phyloP scores from a whole-genome alignment of 148 eudicot genomes.

The Dianthus caryophyllus region DNA sequence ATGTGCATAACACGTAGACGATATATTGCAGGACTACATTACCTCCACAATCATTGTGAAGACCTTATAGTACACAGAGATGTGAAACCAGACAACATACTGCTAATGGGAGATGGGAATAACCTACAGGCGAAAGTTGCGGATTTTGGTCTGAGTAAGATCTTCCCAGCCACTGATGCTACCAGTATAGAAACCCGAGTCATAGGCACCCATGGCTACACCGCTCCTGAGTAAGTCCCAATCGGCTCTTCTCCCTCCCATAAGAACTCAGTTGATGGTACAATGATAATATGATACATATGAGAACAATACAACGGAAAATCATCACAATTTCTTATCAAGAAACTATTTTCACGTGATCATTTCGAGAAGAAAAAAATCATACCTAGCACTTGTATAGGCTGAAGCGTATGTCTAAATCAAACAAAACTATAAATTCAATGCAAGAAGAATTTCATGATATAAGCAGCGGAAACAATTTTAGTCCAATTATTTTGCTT shows the following conservation, averaged over 20 bases:
- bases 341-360: no score
- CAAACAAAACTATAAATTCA: no score
- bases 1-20: not conserved
- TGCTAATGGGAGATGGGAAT: conserved; percentile 15
- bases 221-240: conserved; percentile 40
- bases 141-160: conserved; percentile 39
- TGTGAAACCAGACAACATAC: conserved; percentile 32
- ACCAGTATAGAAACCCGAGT: conserved; percentile 20
- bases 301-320: no score
- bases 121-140: conserved; percentile 30
- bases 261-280: not conserved
- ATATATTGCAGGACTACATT: conserved; percentile 31
- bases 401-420: no score
- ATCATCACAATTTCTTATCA: no score
- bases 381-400: no score
- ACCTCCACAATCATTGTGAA: conserved; percentile 34
- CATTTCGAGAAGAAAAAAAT: no score
- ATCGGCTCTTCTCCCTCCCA: not conserved
- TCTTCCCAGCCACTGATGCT: conserved; percentile 23
- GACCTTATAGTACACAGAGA: conserved; percentile 35
- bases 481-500: no score
- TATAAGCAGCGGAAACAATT: no score
- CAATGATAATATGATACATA: no score
- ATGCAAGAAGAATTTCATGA: no score
- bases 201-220: conserved; percentile 34